phyloP scores from a whole-genome alignment of 805 yeast species.

The Lipomyces yamadae region DNA sequence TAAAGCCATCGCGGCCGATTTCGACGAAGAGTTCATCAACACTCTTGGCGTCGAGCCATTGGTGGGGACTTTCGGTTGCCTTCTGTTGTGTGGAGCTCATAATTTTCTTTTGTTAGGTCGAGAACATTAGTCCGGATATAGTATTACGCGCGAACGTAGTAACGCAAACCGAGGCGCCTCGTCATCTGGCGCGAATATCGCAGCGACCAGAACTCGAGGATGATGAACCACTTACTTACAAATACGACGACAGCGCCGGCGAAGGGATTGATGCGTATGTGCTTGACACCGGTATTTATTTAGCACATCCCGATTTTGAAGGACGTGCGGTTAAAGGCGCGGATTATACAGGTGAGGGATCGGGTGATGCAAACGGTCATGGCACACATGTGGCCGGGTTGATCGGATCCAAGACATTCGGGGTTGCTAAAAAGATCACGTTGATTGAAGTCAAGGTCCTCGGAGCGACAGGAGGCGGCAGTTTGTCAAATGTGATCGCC shows the following conservation, averaged over 20 bases:
- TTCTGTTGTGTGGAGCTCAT: background rate
- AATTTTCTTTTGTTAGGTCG: conserved; percentile 48
- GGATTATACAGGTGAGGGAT: conserved; percentile 54
- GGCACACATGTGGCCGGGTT: conserved; percentile 97
- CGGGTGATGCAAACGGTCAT: conserved; percentile 81
- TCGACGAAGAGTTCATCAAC: conserved; percentile 56
- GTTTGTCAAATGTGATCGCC: conserved; percentile 46
- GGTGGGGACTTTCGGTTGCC: conserved; percentile 29
- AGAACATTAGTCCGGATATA: conserved; percentile 71
- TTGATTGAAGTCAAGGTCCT: conserved; percentile 78
- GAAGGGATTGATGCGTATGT: conserved; percentile 70
- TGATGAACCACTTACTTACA: conserved; percentile 49
- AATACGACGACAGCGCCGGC: conserved; percentile 51
- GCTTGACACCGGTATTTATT: conserved; percentile 75
- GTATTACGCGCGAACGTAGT: conserved; percentile 55
- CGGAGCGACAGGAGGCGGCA: conserved; percentile 70
- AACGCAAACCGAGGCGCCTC: conserved; percentile 57
- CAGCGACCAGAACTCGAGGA: conserved; percentile 42
- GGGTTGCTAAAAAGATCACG: conserved; percentile 74
- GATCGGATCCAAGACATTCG: conserved; percentile 76
- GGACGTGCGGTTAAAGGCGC: conserved; percentile 51
- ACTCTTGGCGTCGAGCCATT: conserved; percentile 59
- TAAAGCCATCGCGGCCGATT: conserved; percentile 68
- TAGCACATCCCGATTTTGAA: conserved; percentile 53
- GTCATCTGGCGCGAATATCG: conserved; percentile 49